Evolutionary conservation across 805 yeast species (phyloP).

Genomic region (Candida oleophila): DNA sequence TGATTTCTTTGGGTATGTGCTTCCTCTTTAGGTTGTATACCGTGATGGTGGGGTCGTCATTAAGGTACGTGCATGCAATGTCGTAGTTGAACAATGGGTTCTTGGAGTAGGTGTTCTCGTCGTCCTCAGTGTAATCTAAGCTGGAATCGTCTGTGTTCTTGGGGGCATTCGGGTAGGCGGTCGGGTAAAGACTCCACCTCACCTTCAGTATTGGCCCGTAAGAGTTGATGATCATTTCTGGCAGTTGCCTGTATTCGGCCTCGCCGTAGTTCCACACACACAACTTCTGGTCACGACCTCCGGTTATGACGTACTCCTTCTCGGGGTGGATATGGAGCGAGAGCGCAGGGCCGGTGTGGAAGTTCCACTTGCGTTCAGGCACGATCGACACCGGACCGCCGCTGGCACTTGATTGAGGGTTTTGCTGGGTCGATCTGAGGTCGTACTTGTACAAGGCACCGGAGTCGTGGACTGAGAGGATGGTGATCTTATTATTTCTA

Average conservation of each 20-base stretch:
- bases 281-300: slow-evolving; percentile 86
- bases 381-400: slow-evolving; percentile 20
- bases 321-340: slow-evolving; percentile 88
- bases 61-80: slow-evolving; percentile 70
- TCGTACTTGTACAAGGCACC: slow-evolving; percentile 90
- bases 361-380: slow-evolving; percentile 77
- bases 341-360: slow-evolving; percentile 90
- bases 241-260: slow-evolving; percentile 26
- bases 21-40: slow-evolving; percentile 71
- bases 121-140: slow-evolving; percentile 16
- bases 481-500: slow-evolving; percentile 38
- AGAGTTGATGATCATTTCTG: slow-evolving; percentile 71
- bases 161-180: neutral
- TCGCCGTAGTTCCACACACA: slow-evolving; percentile 67
- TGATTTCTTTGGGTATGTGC: slow-evolving; percentile 70
- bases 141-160: slow-evolving; percentile 15
- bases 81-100: slow-evolving; percentile 53
- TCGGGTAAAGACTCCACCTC: slow-evolving; percentile 51
- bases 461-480: slow-evolving; percentile 83
- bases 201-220: slow-evolving; percentile 80
- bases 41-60: slow-evolving; percentile 68
- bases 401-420: too few relatives aligned
- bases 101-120: slow-evolving; percentile 10
- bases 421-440: slow-evolving; percentile 41
- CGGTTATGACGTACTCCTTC: slow-evolving; percentile 77